phyloP scores from a whole-genome alignment of 495 filamentous ascomycete genomes.

The Acidiella bohemica region DNA sequence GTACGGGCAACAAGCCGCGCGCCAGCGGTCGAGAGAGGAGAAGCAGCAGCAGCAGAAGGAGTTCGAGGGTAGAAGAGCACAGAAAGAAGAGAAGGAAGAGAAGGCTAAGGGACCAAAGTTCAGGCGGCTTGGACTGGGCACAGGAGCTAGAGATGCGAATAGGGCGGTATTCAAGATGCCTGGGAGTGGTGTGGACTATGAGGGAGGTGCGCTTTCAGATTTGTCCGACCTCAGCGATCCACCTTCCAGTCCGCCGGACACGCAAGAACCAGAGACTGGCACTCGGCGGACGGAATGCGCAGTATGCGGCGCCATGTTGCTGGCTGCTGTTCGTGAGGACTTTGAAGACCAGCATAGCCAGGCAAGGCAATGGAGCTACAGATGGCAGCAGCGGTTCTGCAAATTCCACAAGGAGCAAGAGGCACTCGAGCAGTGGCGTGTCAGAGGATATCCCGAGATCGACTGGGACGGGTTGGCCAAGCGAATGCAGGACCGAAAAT shows the following conservation, averaged over 20 bases:
- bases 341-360: slow-evolving; percentile 9
- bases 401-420: slow-evolving; percentile 47
- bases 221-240: background rate
- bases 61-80: background rate
- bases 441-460: slow-evolving; percentile 61
- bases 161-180: background rate
- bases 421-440: slow-evolving; percentile 47
- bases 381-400: slow-evolving; percentile 47
- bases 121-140: too few species aligned
- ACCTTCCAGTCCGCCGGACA: background rate
- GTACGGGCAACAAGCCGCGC: background rate
- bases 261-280: too few species aligned
- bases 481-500: slow-evolving; percentile 39
- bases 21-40: slow-evolving; percentile 2
- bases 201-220: background rate
- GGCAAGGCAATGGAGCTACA: slow-evolving; percentile 12
- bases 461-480: slow-evolving; percentile 56
- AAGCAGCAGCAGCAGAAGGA: slow-evolving; percentile 1
- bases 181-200: background rate
- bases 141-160: background rate
- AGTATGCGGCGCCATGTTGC: slow-evolving; percentile 9
- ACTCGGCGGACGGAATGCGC: slow-evolving; percentile 7
- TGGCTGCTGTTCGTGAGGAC: slow-evolving; percentile 2
- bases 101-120: slow-evolving; percentile 1
- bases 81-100: background rate